Evolutionary conservation across 768 basidiomycete genomes (phyloP).

Genomic region (Boletus rufocinnamomeus): DNA sequence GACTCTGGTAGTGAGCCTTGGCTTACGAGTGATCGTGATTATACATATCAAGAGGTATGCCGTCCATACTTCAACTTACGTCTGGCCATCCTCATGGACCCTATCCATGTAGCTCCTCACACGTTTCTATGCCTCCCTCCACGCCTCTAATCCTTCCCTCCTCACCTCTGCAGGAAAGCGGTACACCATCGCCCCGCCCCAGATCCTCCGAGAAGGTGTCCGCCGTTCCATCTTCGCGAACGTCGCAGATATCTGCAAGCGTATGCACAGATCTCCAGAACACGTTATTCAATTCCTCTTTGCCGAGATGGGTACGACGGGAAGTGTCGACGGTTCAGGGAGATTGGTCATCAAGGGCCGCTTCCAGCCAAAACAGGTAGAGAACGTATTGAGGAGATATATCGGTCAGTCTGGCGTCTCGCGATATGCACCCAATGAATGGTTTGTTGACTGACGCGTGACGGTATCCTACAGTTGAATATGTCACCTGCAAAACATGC

Average conservation of each 20-base stretch:
- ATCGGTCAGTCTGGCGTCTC: constrained; percentile 64
- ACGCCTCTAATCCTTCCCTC: constrained; percentile 91
- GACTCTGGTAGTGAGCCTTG: constrained; percentile 85
- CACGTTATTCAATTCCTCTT: constrained; percentile 98
- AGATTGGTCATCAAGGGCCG: constrained; percentile 96
- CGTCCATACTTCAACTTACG: background rate
- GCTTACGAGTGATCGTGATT: constrained; percentile 92
- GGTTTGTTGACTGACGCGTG: constrained; percentile 1
- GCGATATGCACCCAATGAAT: background rate
- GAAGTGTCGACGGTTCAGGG: constrained; percentile 89
- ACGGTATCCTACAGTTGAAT: constrained; percentile 66
- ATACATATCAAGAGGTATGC: constrained; percentile 89
- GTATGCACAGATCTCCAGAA: constrained; percentile 97
- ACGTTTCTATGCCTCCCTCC: constrained; percentile 89
- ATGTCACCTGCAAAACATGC: constrained; percentile 99
- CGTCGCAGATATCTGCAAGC: constrained; percentile 94
- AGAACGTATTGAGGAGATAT: constrained; percentile 94
- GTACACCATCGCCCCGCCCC: constrained; percentile 96
- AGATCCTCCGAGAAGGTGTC: constrained; percentile 92
- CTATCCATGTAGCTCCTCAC: constrained; percentile 67
- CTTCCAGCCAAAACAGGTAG: constrained; percentile 98
- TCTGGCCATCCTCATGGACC: background rate
- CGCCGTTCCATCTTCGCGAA: constrained; percentile 98
- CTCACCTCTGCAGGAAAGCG: constrained; percentile 85
- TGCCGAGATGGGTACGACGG: constrained; percentile 97